Evolutionary conservation across 2,329 filamentous ascomycete species (phyloP), one percentile per base, ranked within the genome.

Genomic region (Pochonia chlamydosporia): DNA sequence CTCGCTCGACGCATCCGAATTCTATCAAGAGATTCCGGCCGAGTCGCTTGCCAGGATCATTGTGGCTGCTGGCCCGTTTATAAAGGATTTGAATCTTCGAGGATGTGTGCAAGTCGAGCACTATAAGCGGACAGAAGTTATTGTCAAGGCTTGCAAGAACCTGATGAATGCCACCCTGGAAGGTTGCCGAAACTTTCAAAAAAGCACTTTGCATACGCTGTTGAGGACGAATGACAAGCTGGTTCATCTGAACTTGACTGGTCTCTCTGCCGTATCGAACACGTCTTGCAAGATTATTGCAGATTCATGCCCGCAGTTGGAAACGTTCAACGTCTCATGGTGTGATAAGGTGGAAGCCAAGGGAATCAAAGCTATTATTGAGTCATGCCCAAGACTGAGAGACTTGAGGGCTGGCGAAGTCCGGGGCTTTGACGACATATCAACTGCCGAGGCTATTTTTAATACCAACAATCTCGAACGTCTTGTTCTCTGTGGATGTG

Each of bases 41-140:
- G 83, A 88, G 53, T 87, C 88, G 1, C 70, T 99, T 41, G 81
- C 90, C 47, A 89, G 86, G 59, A 90, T 97, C 52, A 90, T 97
- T 59, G 81, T 83, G 1, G 77, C 83, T 3, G 89, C 90, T 1
- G 93, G 92, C 0, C 89, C 92, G 0, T 99, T 97, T 58, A 82
- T 97, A 46, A 87, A 87, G 56, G 83, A 96, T 57, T 75, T 99
- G 46, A 97, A 97, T 59, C 76, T 99, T 3, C 75, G 92, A 56
- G 93, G 93, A 23, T 99, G 92, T 62, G 79, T 95, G 28, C 93
- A 97, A 63, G 76, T 97, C 44, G 79, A 88, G 54, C 86, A 95
- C 59, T 85, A 86, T 59, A 91, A 90, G 75, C 76, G 81, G 39
- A 79, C 82, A 14, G 83, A 90, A 52, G 82, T 84, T 28, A 80